Evolutionary conservation across 23 red algal genomes (phyloP).

Genomic region (Porphyridium purpureum): DNA sequence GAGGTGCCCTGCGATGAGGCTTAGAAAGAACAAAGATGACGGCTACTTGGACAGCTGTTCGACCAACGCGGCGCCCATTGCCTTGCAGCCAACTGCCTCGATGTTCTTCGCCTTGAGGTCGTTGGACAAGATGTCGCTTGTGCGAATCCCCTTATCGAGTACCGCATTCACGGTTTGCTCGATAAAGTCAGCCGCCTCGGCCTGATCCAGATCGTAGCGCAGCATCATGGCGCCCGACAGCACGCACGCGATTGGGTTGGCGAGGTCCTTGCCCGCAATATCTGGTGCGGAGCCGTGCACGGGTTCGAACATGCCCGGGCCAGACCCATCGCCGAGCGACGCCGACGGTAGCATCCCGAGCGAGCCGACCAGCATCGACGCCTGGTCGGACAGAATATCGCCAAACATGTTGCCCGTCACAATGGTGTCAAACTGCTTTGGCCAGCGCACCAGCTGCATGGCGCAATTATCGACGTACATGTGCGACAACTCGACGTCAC

Average conservation of each 20-base stretch:
- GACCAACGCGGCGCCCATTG: no score
- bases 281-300: slow-evolving; percentile 95
- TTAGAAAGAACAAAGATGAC: no score
- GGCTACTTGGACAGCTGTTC: no score
- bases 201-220: slow-evolving; percentile 55
- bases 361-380: slow-evolving; percentile 72
- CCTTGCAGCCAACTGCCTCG: slow-evolving; percentile 47
- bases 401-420: slow-evolving; percentile 96
- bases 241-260: slow-evolving; percentile 80
- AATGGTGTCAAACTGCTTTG: slow-evolving; percentile 89
- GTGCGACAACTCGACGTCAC: slow-evolving; percentile 63
- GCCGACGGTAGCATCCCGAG: slow-evolving; percentile 94
- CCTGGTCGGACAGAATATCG: slow-evolving; percentile 89
- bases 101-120: slow-evolving; percentile 41
- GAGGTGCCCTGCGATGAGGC: no score
- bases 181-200: slow-evolving; percentile 60
- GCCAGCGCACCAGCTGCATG: slow-evolving; percentile 85
- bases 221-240: slow-evolving; percentile 89
- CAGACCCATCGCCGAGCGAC: slow-evolving; percentile 48
- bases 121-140: slow-evolving; percentile 74
- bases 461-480: slow-evolving; percentile 99
- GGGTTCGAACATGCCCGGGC: slow-evolving; percentile 83
- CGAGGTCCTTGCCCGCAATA: slow-evolving; percentile 87
- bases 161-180: slow-evolving; percentile 60
- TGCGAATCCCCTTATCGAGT: slow-evolving; percentile 68